Evolutionary conservation across 441 rosid species (phyloP), one percentile per base, ranked within the genome.

Genomic region (California macrophylla): DNA sequence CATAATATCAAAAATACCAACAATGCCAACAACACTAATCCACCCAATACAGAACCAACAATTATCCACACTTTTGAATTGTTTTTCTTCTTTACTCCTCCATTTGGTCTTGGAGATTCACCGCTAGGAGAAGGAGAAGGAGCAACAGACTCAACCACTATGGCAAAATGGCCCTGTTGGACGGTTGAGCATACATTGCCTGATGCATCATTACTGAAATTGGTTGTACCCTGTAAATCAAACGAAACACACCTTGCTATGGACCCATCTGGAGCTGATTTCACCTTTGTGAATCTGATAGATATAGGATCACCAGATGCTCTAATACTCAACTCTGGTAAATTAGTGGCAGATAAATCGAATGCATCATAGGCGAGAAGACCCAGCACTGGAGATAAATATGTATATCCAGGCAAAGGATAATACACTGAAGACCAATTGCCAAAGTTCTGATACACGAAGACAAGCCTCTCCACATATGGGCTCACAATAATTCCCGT

Each of bases 361-460:
- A 84, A 72, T 47, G 95, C 99, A 74, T 75, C 78, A 42, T 95
- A 95, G 74, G 92, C 90, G 56, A 92, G 87, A 58, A 95, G 96
- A 50, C 93, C 97, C 63, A 90, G 64, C 3, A 95, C 88, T 0
- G 99, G 97, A n/a, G 99, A 77, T 3, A 95, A 78, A 70, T 82
- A 86, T 20, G 83, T 83, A 68, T 89, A 83, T 65, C 76, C 78
- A 8, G 83, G 34, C 25, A 90, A 75, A 13, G 85, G 89, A 78
- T 92, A 95, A 64, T 89, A 92, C 10, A 50, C 52, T 6, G 1
- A 36, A 34, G 99, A 90, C 89, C 79, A 82, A 81, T 88, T 89
- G 24, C 89, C 95, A 82, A 92, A 79, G 79, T 92, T 92, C 68
- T 92, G 98, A 73, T 95, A 92, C 25, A 92, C 98, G 38, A 92